These are phyloP conservation scores for Trichoderma atrobrunneum DNA, from an alignment of 2,329 filamentous ascomycete species.

Conservation along the genomic window DNA sequence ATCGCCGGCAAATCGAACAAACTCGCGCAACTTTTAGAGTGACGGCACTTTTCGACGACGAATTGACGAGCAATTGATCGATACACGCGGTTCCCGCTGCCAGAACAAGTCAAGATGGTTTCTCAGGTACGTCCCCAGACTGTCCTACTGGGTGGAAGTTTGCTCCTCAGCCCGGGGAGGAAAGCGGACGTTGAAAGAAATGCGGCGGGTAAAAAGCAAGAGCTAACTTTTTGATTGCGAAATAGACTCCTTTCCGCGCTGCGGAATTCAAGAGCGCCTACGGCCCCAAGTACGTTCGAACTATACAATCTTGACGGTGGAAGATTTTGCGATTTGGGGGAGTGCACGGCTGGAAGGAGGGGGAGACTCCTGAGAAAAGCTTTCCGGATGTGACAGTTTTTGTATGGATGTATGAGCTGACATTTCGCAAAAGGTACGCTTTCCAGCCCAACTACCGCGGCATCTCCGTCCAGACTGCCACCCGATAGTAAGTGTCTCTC, in stretches of 20 bases:
- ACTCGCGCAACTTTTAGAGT: constrained; percentile 32
- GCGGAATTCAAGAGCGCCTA: constrained; percentile 59
- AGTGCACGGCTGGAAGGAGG: neutral
- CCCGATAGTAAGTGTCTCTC: constrained; percentile 49
- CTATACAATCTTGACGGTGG: neutral
- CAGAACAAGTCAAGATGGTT: constrained; percentile 38
- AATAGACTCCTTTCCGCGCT: constrained; percentile 47
- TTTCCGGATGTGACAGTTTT: neutral
- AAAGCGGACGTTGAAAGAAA: neutral
- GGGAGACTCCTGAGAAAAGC: constrained; percentile 28
- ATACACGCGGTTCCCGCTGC: constrained; percentile 31
- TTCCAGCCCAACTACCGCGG: constrained; percentile 55
- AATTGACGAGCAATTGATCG: constrained; percentile 38
- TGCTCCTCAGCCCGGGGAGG: neutral
- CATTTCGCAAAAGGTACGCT: constrained; percentile 49
- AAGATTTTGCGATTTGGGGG: neutral
- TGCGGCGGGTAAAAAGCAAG: neutral
- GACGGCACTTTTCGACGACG: constrained; percentile 28
- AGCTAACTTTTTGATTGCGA: constrained; percentile 31
- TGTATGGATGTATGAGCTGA: neutral
- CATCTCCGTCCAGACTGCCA: constrained; percentile 41
- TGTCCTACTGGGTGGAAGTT: neutral
- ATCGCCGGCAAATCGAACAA: constrained; percentile 35
- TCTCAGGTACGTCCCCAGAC: constrained; percentile 35
- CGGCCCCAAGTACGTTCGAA: constrained; percentile 59